Evolutionary conservation across 768 basidiomycete species (phyloP).

Genomic region (Lentinula sp.): DNA sequence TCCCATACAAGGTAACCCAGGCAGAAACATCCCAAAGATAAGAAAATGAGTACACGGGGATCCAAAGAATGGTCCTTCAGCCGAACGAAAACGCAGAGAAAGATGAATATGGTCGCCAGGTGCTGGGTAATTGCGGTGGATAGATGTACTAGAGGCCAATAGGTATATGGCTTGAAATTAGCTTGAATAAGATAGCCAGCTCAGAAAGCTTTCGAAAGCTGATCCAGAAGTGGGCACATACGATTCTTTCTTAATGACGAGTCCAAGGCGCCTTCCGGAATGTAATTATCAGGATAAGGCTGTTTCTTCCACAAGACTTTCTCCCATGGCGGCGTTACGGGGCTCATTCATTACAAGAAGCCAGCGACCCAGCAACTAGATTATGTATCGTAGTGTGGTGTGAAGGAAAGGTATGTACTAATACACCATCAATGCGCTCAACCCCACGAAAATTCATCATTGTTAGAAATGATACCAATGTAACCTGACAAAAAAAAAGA

Average conservation of each 20-base stretch:
- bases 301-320: constrained; percentile 77
- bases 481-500: background rate
- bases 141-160: constrained; percentile 63
- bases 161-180: constrained; percentile 76
- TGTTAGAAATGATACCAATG: too few relatives aligned
- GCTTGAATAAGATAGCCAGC: constrained; percentile 32
- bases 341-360: constrained; percentile 15
- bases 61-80: constrained; percentile 61
- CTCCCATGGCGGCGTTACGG: constrained; percentile 42
- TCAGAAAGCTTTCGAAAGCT: background rate
- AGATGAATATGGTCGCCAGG: constrained; percentile 72
- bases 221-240: constrained; percentile 29
- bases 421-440: background rate
- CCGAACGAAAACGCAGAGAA: constrained; percentile 73
- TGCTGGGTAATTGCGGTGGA: constrained; percentile 82
- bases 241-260: constrained; percentile 75
- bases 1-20: constrained; percentile 62
- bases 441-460: background rate
- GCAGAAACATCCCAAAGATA: constrained; percentile 55
- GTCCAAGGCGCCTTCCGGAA: constrained; percentile 69
- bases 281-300: constrained; percentile 79
- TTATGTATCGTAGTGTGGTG: background rate
- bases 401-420: background rate
- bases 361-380: background rate
- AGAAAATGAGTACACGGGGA: constrained; percentile 62